Base-by-base conservation (phyloP, 345 rosid species). In the Ceriops zippeliana region DNA sequence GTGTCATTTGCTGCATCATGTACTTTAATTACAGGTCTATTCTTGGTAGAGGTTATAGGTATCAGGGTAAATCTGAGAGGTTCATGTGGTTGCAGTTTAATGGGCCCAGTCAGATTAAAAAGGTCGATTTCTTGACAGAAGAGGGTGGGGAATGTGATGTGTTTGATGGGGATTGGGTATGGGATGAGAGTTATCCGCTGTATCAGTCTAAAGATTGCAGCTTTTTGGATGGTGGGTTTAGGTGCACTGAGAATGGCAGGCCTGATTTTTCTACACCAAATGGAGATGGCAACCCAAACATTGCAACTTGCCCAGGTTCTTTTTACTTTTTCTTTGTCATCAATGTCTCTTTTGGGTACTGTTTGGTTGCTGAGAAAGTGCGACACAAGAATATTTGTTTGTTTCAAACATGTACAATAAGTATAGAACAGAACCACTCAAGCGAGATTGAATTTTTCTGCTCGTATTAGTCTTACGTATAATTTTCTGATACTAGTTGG, bases 251-350 rank as follows among this genome's bases (percentile, higher is more conserved):
- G 73, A 86, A 88, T 75, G 99, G 99, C 2, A 80, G 99, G 76
- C 90, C 86, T 64, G 99, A 95, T 79, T 74, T 79, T 84, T 88
- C 84, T 91, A 87, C 73, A 87, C 89, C 35, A 87, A 88, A 75
- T 95, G 99, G 97, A 86, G 97, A 85, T 95, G 99, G 99, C 99
- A 90, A 73, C 97, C 99, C 34, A 87, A 51, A 51, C 72, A 67
- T 17, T 95, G 99, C 73, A 72, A 87, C 75, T 82, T 91, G 81
- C 97, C 97, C 76, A 91, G 97, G 99, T 93, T 35, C 6, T 54
- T 28, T n/a, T 62, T 63, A 5, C 16, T 69, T 35, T 34, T 30
- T 19, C 5, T 7, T 30, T 58, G 27, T 38, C 21, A 6, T 38
- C 57, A 30, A 63, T 27, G 58, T 3, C 56, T 3, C 21, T 47